Percentiles rank a stretch among this genome's conserved stretches.
These are phyloP conservation scores for Orbilia javanica DNA, from an alignment of 2,329 filamentous ascomycete genomes.

Conservation along the genomic window DNA sequence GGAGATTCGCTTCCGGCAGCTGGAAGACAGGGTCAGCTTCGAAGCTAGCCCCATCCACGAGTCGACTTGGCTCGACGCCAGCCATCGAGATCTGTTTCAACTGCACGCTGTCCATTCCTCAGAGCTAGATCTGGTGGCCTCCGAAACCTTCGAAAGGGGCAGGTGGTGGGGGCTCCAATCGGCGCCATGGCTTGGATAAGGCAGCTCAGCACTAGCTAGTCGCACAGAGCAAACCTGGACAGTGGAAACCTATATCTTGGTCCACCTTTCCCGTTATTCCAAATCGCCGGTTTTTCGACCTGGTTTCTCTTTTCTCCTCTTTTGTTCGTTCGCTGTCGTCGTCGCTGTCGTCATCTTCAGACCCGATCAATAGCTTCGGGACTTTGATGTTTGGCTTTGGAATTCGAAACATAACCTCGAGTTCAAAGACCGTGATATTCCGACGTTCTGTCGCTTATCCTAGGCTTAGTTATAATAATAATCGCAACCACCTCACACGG, in stretches of 20 bases:
- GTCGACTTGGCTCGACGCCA: constrained; percentile 3
- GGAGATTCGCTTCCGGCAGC: constrained; percentile 23
- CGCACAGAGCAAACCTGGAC: constrained; percentile 20
- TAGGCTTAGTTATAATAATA: background rate
- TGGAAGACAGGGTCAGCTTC: background rate
- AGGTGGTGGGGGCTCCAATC: constrained; percentile 27
- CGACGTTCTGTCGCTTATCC: constrained; percentile 10
- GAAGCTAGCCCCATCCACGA: constrained; percentile 3
- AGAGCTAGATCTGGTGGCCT: constrained; percentile 30
- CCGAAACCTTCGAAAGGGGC: constrained; percentile 33
- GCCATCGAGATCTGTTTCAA: constrained; percentile 28
- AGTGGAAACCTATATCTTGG: constrained; percentile 52
- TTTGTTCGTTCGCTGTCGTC: background rate
- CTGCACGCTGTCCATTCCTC: constrained; percentile 11
- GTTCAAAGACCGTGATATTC: constrained; percentile 1
- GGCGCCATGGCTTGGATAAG: constrained; percentile 45
- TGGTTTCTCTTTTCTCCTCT: constrained; percentile 2
- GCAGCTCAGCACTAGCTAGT: constrained; percentile 42
- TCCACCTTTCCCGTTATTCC: constrained; percentile 15
- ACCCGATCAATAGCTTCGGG: constrained; percentile 3
- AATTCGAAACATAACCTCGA: constrained; percentile 22
- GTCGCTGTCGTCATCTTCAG: background rate
- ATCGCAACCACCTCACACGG: background rate
- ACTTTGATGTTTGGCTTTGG: constrained; percentile 41
- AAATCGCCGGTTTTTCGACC: constrained; percentile 20